Evolutionary conservation across 495 filamentous ascomycete genomes (phyloP), one percentile per base, ranked within the genome.

Genomic region (Penicillium salamii): DNA sequence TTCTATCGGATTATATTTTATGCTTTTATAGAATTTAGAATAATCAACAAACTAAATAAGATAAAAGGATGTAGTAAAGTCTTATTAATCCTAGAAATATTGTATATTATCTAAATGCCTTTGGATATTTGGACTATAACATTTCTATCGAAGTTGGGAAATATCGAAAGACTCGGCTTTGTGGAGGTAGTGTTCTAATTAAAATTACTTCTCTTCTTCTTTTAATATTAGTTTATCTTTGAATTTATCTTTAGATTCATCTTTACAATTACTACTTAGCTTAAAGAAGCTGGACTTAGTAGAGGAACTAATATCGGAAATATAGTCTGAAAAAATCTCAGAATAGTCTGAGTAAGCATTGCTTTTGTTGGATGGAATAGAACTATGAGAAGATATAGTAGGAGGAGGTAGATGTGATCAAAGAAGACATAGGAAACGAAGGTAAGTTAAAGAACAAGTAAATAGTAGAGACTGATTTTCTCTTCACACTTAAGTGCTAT

Each of bases 161-260:
- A 67, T 35, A 63, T 69, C 41, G 18, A 67, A 49, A 29, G 26
- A 49, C 47, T 64, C 43, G 6, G 61, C 63, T 50, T 67, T 47
- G 12, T 54, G 28, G 18, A 61, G 42, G 29, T 59, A 64, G 49
- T 66, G 36, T 48, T 51, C 52, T 36, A 42, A 36, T 44, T 54
- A 47, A 13, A 58, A 61, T 41, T 66, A 46, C 42, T 56, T 38
- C 32, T 68, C 57, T 49, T 63, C 46, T 42, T 68, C 52, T 49
- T 65, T 55, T 15, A 46, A 42, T 26, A 49, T 50, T 12, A 48
- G 38, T 29, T 69, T 43, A 53, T 63, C 53, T 34, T 62, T 52
- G 21, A 49, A 62, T 34, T 53, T 36, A 20, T 53, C 50, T 37
- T 59, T 49, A 26, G 36, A 46, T 26, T 59, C 34, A 42, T 40